Evolutionary conservation across 2,329 filamentous ascomycete species (phyloP).

Genomic region (Aspergillus pseudoviridinutans): DNA sequence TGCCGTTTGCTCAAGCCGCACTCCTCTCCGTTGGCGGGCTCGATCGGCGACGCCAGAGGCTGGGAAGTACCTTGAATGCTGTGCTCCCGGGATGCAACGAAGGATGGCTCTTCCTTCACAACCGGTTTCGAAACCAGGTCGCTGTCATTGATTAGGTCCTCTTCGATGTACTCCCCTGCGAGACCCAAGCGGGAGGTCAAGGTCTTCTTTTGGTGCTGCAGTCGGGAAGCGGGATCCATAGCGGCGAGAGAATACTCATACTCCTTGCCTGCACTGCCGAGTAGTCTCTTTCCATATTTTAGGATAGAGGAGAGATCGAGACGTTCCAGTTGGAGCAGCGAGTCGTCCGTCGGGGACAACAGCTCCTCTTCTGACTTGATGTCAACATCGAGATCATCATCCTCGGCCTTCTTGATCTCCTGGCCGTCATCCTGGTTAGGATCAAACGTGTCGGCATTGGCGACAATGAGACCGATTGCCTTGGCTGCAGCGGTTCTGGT

Average conservation of each 20-base stretch:
- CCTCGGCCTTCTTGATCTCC: constrained; percentile 47
- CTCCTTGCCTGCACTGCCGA: constrained; percentile 74
- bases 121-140: constrained; percentile 54
- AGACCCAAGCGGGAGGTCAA: constrained; percentile 77
- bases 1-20: constrained; percentile 82
- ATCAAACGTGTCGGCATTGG: constrained; percentile 82
- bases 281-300: constrained; percentile 75
- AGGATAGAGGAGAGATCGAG: constrained; percentile 78
- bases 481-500: constrained; percentile 90
- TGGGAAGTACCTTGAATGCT: constrained; percentile 42
- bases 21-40: constrained; percentile 57
- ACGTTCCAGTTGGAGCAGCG: constrained; percentile 63
- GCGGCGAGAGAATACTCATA: constrained; percentile 80
- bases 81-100: constrained; percentile 41
- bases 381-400: constrained; percentile 40
- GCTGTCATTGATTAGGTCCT: constrained; percentile 67
- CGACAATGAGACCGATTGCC: constrained; percentile 88
- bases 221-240: constrained; percentile 73
- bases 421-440: constrained; percentile 71
- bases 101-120: constrained; percentile 49
- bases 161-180: constrained; percentile 76
- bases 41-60: constrained; percentile 45
- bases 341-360: constrained; percentile 48
- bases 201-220: constrained; percentile 87
- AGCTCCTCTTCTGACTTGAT: constrained; percentile 34